Evolutionary conservation across 2,329 filamentous ascomycete genomes (phyloP).

Genomic region (Zymoseptoria crescenta): DNA sequence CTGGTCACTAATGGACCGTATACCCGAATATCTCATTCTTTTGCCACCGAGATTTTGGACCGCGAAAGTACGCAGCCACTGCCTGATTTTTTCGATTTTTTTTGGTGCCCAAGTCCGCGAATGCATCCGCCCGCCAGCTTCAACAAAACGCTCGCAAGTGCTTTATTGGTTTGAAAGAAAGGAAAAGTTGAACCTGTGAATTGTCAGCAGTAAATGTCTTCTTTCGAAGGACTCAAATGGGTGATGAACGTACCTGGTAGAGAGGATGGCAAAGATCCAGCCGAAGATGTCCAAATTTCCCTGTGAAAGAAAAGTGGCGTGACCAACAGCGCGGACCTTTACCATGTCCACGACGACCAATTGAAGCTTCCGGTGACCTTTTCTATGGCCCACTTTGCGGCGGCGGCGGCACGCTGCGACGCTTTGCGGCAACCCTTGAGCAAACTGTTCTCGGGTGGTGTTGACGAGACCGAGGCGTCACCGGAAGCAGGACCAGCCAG

Average conservation of each 20-base stretch:
- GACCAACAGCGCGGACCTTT: not conserved
- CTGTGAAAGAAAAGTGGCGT: too few species aligned
- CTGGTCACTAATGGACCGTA: not conserved
- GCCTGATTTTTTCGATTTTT: too few species aligned
- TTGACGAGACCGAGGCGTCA: too few species aligned
- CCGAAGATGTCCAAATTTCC: not conserved
- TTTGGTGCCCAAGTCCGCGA: too few species aligned
- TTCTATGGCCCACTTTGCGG: too few species aligned
- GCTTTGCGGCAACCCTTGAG: too few species aligned
- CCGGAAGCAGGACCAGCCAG: too few species aligned
- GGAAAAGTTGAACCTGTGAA: not conserved
- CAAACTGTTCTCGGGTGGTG: too few species aligned
- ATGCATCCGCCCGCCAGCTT: too few species aligned
- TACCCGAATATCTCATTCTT: slow-evolving; percentile 1
- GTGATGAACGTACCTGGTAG: not conserved
- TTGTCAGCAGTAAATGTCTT: not conserved
- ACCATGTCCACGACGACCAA: not conserved
- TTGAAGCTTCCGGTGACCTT: too few species aligned
- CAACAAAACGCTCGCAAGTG: too few species aligned
- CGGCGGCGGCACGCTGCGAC: too few species aligned
- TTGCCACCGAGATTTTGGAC: not conserved
- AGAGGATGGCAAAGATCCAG: not conserved
- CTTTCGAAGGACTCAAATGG: not conserved
- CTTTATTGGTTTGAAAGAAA: not conserved
- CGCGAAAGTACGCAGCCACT: not conserved